Base-by-base conservation (phyloP, 768 basidiomycete genomes). In the Termitomyces sp. region DNA sequence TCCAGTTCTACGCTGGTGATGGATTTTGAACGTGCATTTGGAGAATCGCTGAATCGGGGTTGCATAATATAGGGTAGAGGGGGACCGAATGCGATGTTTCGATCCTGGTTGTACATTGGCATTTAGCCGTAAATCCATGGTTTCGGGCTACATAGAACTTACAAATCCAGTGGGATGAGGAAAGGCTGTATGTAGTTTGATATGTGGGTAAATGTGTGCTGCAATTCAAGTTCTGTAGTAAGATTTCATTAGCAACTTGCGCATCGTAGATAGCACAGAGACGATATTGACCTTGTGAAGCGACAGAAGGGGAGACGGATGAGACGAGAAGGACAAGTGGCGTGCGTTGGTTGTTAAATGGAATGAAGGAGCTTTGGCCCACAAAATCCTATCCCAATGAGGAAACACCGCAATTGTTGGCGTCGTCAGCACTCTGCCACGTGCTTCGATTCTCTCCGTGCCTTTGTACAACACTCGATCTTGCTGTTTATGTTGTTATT, bases 11-110 rank as follows among this genome's bases (percentile, higher is more conserved):
- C 88, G n/a, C 83, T 80, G 0, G 90, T 91, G 59, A 93, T 87
- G 5, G 87, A 85, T 75, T 88, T 91, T 63, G 88, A 89, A 57
- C 89, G 86, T 0, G 91, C 91, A 71, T 94, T 88, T 26, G 83
- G 86, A 7, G 85, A 86, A 63, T 86, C 83, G 26, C 76, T 73
- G 66, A 85, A 82, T 48, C 71, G 73, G 9, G 73, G 67, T 51
- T 74, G 67, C 71, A 77, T 75, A 51, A 16, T 55, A 63, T 54
- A 7, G 28, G 23, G 38, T n/a, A 26, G 2, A 18, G 28, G 40
- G 23, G 23, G 23, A 23, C 23, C 18, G 3, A n/a, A 13, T 41
- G n/a, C 14, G 46, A 36, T 30, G 53, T 33, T 26, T 47, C 14
- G 13, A 47, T 43, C 7, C 35, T 56, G n/a, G 10, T 14, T 20